These are phyloP conservation scores for Coccinonectria pachysandricola DNA, from an alignment of 2,329 filamentous ascomycete genomes.

Conservation along the genomic window DNA sequence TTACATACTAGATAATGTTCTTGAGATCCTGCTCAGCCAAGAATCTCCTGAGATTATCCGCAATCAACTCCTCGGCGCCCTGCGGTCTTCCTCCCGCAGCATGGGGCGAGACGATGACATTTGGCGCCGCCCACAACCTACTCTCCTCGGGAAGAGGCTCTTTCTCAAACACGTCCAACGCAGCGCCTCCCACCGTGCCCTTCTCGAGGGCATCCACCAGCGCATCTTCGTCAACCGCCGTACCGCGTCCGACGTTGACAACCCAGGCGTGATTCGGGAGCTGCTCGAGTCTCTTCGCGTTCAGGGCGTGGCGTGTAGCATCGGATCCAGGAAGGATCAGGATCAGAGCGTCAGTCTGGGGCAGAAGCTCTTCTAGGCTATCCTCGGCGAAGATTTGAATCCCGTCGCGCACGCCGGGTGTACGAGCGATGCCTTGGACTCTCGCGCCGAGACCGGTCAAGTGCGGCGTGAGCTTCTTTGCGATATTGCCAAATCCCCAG, in stretches of 20 bases:
- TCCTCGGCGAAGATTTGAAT: constrained; percentile 48
- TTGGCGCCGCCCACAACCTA: constrained; percentile 40
- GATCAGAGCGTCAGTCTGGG: constrained; percentile 52
- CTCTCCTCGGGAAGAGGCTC: constrained; percentile 35
- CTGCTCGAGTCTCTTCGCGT: constrained; percentile 39
- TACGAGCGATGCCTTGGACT: constrained; percentile 48
- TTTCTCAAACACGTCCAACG: constrained; percentile 37
- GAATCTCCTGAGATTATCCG: constrained; percentile 50
- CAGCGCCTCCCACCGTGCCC: constrained; percentile 36
- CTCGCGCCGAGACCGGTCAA: constrained; percentile 44
- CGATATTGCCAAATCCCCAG: constrained; percentile 60
- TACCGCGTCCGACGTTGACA: constrained; percentile 42
- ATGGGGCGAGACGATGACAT: constrained; percentile 44
- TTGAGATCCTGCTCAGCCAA: constrained; percentile 47
- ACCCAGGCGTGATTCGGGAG: constrained; percentile 49
- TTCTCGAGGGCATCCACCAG: constrained; percentile 34
- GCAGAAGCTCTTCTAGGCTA: constrained; percentile 39
- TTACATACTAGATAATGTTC: constrained; percentile 32
- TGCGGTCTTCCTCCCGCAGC: constrained; percentile 52
- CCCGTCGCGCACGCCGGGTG: constrained; percentile 45
- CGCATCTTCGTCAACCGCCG: constrained; percentile 38
- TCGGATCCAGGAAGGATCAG: constrained; percentile 54
- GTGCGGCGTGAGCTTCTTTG: constrained; percentile 46
- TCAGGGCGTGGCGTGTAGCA: constrained; percentile 44
- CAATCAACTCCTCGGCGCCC: constrained; percentile 48